Evolutionary conservation across 768 basidiomycete genomes (phyloP), one percentile per base, ranked within the genome.

Genomic region (Imleria badia): DNA sequence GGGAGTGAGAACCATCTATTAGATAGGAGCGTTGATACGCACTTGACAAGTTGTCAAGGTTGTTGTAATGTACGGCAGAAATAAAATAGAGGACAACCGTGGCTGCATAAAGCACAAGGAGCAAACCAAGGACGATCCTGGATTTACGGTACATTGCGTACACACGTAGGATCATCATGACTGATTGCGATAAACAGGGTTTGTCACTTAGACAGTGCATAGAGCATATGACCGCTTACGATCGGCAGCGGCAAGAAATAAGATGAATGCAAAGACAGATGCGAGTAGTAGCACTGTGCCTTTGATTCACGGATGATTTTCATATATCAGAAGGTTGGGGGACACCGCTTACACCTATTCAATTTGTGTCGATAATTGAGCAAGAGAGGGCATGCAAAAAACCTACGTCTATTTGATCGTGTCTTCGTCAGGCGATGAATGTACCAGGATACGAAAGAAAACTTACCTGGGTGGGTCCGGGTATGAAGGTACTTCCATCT

Each of bases 91-190:
- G 23, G 36, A 45, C 13, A 13, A 64, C 12, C 17, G 34, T 47
- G 8, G 34, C 14, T 15, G n/a, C 41, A 11, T 64, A 64, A 29
- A 55, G 12, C 17, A 43, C 45, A 3, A 64, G 55, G 14, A 63
- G 53, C 19, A 55, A 19, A 6, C 38, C 42, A 9, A 64, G 43
- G 23, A 64, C 20, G 14, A 36, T 23, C 45, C 12, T 58, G 10
- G 59, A 61, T 36, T 41, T 46, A 19, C 30, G 13, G 41, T 64
- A 64, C 48, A 64, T 45, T 17, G 62, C 59, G 30, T 64, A 64
- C 9, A 64, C 48, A 1, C 62, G 55, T 7, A 64, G 33, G 46
- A 64, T 58, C 62, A 64, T 64, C 33, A 61, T 45, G 9, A 64
- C 62, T 64, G 42, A 20, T 46, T 11, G 35, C 5, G 6, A 14